Percentiles rank a stretch among this genome's conserved stretches.
These are phyloP conservation scores for Vanilla planifolia DNA, from an alignment of 106 monocot genomes.

Conservation along the genomic window DNA sequence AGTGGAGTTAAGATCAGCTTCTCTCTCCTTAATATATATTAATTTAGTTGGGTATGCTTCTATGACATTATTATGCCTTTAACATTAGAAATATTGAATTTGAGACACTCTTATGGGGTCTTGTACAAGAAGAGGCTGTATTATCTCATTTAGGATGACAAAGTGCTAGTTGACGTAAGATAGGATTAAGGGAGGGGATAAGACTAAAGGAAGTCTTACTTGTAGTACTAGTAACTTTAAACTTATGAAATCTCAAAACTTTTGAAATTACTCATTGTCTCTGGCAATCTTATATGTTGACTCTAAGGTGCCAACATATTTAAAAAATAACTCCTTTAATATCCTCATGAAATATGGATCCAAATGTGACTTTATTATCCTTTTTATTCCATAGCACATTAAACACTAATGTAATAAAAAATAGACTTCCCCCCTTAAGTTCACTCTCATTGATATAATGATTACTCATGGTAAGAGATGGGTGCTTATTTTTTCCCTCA, in stretches of 20 bases:
- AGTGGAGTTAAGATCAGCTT: not conserved
- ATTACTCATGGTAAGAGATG: not conserved
- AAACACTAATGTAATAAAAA: not conserved
- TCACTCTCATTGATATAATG: not conserved
- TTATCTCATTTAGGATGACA: not conserved
- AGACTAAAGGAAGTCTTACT: not conserved
- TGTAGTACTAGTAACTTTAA: not conserved
- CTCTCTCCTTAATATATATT: not conserved
- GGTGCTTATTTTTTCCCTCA: not conserved
- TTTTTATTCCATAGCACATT: not conserved
- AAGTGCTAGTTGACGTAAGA: no score
- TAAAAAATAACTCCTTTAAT: not conserved
- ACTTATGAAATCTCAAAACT: not conserved
- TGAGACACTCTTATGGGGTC: not conserved
- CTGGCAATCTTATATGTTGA: not conserved
- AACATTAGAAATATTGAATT: not conserved
- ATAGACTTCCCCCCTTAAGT: not conserved
- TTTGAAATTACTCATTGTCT: not conserved
- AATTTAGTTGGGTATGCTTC: not conserved
- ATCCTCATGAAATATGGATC: not conserved
- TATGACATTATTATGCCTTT: not conserved
- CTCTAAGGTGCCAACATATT: not conserved
- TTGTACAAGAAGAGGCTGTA: not conserved
- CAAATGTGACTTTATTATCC: not conserved
- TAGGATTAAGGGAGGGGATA: not conserved